Conservation (phyloP, 768 basidiomycete genomes). For the Lepiota subincarnata region DNA sequence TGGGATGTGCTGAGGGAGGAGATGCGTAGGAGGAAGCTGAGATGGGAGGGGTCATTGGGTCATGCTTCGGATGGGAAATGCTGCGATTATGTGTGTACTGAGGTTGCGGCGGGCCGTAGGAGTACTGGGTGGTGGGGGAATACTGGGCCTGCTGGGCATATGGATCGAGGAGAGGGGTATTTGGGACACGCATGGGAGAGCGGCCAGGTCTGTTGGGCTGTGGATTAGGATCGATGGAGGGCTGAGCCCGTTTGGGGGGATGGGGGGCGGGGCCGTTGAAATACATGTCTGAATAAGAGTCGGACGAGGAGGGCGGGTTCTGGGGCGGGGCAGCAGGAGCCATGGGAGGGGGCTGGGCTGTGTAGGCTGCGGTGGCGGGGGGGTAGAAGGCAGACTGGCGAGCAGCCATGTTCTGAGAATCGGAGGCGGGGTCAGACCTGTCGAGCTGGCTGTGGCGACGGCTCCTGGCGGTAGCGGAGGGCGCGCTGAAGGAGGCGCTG, state of each 20-base stretch:
- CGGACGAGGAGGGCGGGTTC: conserved; percentile 37
- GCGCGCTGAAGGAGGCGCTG: conserved; percentile 60
- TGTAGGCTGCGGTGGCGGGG: conserved; percentile 38
- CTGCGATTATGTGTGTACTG: conserved; percentile 53
- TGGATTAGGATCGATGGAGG: conserved; percentile 38
- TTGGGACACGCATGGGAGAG: conserved; percentile 59
- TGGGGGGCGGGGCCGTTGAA: conserved; percentile 47
- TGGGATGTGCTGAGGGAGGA: conserved; percentile 29
- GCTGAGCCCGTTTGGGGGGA: conserved; percentile 52
- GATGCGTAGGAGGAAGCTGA: conserved; percentile 52
- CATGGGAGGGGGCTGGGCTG: conserved; percentile 50
- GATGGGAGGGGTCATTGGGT: conserved; percentile 44
- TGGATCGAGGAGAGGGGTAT: conserved; percentile 58
- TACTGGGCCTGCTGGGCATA: conserved; percentile 69
- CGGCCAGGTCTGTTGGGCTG: conserved; percentile 44
- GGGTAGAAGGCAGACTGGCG: conserved; percentile 54
- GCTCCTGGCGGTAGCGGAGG: conserved; percentile 43
- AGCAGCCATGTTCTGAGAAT: conserved; percentile 31
- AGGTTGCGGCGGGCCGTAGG: conserved; percentile 41
- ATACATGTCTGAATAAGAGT: conserved; percentile 60
- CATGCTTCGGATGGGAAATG: conserved; percentile 54
- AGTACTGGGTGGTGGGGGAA: conserved; percentile 53
- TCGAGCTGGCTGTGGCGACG: conserved; percentile 64
- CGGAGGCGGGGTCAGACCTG: conserved; percentile 45
- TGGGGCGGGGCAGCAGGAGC: conserved; percentile 28